Evolutionary conservation across 371 early-diverging fungal genomes (phyloP).

Genomic region (Mortierella sp.): DNA sequence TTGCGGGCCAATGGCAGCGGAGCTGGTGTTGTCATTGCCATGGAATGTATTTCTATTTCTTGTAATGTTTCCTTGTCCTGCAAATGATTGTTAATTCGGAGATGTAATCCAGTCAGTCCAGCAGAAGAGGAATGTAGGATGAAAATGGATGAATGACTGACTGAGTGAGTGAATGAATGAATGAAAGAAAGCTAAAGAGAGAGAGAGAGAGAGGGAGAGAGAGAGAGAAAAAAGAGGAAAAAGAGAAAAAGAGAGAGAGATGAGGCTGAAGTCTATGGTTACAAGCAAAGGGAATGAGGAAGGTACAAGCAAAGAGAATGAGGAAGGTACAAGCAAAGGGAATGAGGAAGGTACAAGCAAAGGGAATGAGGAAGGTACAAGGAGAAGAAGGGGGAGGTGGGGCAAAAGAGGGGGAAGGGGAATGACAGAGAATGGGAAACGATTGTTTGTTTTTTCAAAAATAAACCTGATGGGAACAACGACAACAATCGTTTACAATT

Average conservation of each 20-base stretch:
- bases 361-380: no score
- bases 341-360: no score
- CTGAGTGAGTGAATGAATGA: neutral
- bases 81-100: neutral
- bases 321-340: no score
- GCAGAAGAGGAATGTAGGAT: neutral
- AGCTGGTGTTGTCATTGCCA: slow-evolving; percentile 52
- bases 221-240: neutral
- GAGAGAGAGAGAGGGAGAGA: neutral
- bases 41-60: neutral
- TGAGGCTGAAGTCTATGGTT: no score
- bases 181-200: neutral
- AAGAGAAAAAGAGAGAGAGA: neutral
- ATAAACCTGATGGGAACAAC: no score
- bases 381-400: no score
- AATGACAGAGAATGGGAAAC: neutral
- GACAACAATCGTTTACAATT: neutral
- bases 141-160: neutral
- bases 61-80: neutral
- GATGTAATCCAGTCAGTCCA: neutral
- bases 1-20: slow-evolving; percentile 10
- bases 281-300: no score
- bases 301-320: no score
- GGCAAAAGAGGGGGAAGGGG: neutral
- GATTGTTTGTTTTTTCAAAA: no score